A percentile compares a stretch with the other conserved stretches of the same genome.
Conservation (phyloP, 2,329 filamentous ascomycete genomes). For the Diaporthe sp. region DNA sequence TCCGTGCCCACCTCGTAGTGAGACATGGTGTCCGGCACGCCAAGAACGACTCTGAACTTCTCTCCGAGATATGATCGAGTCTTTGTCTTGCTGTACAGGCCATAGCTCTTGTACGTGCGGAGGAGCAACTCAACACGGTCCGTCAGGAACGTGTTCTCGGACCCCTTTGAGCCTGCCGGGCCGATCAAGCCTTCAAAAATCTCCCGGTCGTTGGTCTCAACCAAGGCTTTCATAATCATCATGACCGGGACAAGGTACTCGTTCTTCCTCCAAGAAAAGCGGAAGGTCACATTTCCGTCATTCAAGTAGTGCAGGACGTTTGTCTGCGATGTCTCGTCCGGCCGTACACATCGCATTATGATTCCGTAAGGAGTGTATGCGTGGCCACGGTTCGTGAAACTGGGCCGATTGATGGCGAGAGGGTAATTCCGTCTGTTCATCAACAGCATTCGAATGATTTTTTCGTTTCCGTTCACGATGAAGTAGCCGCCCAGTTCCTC, state of each 20-base stretch:
- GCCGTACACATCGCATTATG: constrained; percentile 89
- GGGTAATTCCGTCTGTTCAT: constrained; percentile 94
- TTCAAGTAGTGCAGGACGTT: constrained; percentile 96
- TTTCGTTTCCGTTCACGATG: constrained; percentile 97
- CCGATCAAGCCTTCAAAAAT: constrained; percentile 96
- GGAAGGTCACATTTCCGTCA: constrained; percentile 96
- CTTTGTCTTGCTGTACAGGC: constrained; percentile 83
- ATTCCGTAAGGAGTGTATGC: constrained; percentile 93
- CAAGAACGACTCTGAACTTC: constrained; percentile 91
- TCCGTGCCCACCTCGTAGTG: constrained; percentile 92
- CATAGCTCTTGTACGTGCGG: constrained; percentile 93
- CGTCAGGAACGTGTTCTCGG: constrained; percentile 91
- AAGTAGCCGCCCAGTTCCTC: constrained; percentile 98
- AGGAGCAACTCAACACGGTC: constrained; percentile 93
- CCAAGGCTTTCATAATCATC: constrained; percentile 95
- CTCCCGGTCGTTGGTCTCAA: constrained; percentile 96
- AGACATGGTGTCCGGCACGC: constrained; percentile 84
- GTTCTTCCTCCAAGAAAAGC: constrained; percentile 98
- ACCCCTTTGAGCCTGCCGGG: constrained; percentile 78
- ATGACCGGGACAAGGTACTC: constrained; percentile 96
- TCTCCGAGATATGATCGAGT: constrained; percentile 89
- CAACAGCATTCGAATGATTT: constrained; percentile 92
- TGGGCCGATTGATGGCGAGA: constrained; percentile 91
- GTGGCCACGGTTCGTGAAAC: constrained; percentile 88
- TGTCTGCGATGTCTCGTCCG: constrained; percentile 98